phyloP scores from a whole-genome alignment of 2,329 filamentous ascomycete species.

The Botrytis aclada region DNA sequence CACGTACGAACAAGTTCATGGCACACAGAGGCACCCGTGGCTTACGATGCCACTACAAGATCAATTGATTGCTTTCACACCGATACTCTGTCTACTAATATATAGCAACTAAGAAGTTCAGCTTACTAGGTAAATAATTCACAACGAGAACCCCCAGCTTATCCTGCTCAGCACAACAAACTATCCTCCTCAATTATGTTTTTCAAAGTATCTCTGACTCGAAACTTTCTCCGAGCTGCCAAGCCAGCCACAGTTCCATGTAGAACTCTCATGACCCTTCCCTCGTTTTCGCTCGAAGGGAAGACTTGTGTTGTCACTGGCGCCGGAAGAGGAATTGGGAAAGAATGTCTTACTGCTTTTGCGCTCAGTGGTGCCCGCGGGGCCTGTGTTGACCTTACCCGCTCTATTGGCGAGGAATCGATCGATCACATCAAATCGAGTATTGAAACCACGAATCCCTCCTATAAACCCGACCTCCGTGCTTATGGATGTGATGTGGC shows the following conservation, averaged over 20 bases:
- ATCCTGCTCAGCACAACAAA: not conserved
- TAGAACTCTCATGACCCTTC: slow-evolving; percentile 29
- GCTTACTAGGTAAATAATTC: not conserved
- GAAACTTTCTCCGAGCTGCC: not conserved
- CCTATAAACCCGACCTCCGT: slow-evolving; percentile 35
- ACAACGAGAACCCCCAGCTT: not conserved
- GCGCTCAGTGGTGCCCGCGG: slow-evolving; percentile 32
- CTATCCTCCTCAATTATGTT: not conserved
- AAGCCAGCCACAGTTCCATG: not conserved
- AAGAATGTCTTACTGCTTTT: slow-evolving; percentile 46
- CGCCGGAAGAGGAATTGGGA: slow-evolving; percentile 50
- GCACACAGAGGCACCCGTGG: not conserved
- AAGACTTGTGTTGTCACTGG: slow-evolving; percentile 50
- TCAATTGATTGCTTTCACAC: slow-evolving; percentile 7
- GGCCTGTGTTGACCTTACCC: slow-evolving; percentile 30
- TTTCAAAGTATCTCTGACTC: not conserved
- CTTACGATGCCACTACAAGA: not conserved
- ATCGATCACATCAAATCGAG: slow-evolving; percentile 37
- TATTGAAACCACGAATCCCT: slow-evolving; percentile 27
- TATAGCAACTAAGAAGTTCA: not conserved
- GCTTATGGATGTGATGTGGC: slow-evolving; percentile 42
- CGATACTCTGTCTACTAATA: not conserved
- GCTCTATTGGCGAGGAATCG: slow-evolving; percentile 27
- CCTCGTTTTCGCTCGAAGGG: slow-evolving; percentile 44
- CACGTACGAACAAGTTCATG: not conserved